Conservation (phyloP, 2,329 filamentous ascomycete genomes). For the Paecilomyces sp. region DNA sequence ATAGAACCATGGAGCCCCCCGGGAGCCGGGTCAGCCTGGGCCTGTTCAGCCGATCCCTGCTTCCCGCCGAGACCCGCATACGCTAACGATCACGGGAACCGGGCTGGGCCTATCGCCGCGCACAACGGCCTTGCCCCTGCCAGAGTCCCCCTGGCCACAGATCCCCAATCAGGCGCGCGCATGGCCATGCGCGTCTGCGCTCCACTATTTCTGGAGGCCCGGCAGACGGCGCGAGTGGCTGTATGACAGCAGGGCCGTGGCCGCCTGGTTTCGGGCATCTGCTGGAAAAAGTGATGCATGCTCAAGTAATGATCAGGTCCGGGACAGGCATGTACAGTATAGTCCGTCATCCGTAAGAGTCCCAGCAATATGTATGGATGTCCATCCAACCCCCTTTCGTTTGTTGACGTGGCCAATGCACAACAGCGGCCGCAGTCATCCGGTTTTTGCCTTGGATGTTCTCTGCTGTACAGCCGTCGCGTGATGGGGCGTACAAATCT, state of each 20-base stretch:
- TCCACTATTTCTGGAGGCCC: background rate
- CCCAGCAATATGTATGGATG: background rate
- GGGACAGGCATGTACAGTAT: background rate
- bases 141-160: background rate
- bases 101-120: slow-evolving; percentile 1
- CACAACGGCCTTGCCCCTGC: background rate
- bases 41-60: background rate
- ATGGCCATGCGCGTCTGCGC: background rate
- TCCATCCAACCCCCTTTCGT: background rate
- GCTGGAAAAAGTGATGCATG: background rate
- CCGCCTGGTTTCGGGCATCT: background rate
- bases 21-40: background rate
- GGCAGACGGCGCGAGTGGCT: background rate
- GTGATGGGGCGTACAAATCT: background rate
- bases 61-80: slow-evolving; percentile 16
- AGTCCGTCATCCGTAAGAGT: background rate
- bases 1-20: background rate
- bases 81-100: slow-evolving; percentile 18
- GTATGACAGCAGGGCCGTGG: background rate
- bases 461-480: background rate
- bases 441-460: background rate
- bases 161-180: background rate
- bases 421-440: background rate
- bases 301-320: background rate
- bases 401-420: background rate